Percentiles rank a stretch among this genome's conserved stretches.
These are phyloP conservation scores for Diaporthe longicolla DNA, from an alignment of 2,329 filamentous ascomycete genomes.

Conservation along the genomic window DNA sequence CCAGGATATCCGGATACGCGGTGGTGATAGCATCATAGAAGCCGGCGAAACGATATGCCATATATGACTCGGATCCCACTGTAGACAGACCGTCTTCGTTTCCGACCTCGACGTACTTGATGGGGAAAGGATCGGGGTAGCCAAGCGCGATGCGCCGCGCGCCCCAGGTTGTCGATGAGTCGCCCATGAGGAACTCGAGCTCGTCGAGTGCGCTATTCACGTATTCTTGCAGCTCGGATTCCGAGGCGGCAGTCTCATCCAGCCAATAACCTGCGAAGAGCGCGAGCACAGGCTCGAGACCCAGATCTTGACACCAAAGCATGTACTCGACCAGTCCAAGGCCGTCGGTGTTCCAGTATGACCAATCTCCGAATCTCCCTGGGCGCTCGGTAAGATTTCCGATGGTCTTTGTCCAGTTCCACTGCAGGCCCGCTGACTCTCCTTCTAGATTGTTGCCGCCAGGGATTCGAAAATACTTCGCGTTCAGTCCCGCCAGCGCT, in stretches of 20 bases:
- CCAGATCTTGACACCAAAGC: constrained; percentile 44
- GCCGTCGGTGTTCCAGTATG: constrained; percentile 59
- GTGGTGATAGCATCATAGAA: constrained; percentile 56
- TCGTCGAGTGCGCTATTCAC: constrained; percentile 65
- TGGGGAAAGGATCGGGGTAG: constrained; percentile 62
- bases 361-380: constrained; percentile 59
- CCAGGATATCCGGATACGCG: constrained; percentile 39
- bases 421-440: constrained; percentile 25
- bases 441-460: constrained; percentile 42
- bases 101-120: constrained; percentile 67
- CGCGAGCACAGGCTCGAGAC: constrained; percentile 52
- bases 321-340: constrained; percentile 67
- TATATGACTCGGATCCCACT: constrained; percentile 52
- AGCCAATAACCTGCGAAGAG: constrained; percentile 64
- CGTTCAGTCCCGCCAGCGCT: constrained; percentile 36
- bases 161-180: constrained; percentile 60
- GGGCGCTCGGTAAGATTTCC: constrained; percentile 54
- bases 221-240: constrained; percentile 59
- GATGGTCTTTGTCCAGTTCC: constrained; percentile 55
- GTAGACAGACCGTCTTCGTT: constrained; percentile 66
- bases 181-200: constrained; percentile 65
- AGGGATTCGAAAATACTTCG: constrained; percentile 42
- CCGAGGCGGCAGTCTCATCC: constrained; percentile 55
- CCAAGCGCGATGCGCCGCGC: constrained; percentile 63
- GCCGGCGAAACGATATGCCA: constrained; percentile 59